Percentiles rank a stretch among this genome's conserved stretches.
Evolutionary conservation across 169 alveolate genomes (phyloP).

Genomic region (Plasmodium sp.): DNA sequence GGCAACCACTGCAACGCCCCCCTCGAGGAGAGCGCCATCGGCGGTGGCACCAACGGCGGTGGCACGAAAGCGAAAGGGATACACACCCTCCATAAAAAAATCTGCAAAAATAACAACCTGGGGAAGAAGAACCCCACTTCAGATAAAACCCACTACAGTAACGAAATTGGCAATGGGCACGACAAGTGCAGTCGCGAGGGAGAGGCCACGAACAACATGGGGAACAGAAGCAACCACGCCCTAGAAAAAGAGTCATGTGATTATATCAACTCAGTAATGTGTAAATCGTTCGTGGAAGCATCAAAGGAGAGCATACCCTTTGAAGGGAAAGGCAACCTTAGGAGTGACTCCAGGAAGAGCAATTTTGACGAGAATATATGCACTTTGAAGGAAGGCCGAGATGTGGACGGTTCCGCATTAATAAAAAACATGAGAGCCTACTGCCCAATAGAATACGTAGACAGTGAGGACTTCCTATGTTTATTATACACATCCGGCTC

Average conservation of each 20-base stretch:
- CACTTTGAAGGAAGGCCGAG: conserved; percentile 83
- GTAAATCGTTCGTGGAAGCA: not conserved
- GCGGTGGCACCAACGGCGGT: not conserved
- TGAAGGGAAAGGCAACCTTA: not conserved
- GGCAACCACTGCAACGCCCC: not conserved
- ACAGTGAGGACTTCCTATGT: conserved; percentile 95
- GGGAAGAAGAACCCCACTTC: not conserved
- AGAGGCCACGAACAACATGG: not conserved
- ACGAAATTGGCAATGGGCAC: not conserved
- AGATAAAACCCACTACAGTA: not conserved
- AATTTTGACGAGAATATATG: conserved; percentile 74
- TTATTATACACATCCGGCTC: conserved; percentile 97
- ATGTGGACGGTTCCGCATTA: conserved; percentile 88
- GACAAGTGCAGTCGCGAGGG: not conserved
- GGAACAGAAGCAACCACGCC: not conserved
- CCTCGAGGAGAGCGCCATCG: not conserved
- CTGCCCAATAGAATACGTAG: conserved; percentile 94
- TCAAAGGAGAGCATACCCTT: not conserved
- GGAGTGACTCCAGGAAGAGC: not conserved
- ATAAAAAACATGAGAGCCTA: conserved; percentile 90
- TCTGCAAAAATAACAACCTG: not conserved
- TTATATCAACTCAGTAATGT: not conserved
- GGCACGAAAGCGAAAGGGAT: not conserved
- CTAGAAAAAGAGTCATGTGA: not conserved
- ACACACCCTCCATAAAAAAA: conserved; percentile 13